Base-by-base conservation (phyloP, 169 alveolate species). In the Plasmodium relictum region DNA sequence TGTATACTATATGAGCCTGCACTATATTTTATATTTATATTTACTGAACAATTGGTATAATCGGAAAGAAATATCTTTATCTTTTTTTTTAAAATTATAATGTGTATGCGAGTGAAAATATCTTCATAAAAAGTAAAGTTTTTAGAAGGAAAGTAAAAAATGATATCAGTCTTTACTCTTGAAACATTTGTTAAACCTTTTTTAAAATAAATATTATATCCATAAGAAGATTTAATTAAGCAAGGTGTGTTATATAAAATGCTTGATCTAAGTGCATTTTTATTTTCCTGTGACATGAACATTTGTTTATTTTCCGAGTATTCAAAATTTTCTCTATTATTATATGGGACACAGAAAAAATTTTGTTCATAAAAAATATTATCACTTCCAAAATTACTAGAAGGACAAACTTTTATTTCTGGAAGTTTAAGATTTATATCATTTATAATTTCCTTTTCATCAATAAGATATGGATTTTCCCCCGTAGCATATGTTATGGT, bases 181-280 rank as follows among this genome's bases (percentile, higher is more conserved):
- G 76, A 63, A 63, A 44, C 54, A 22, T 76, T 69, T 63, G 89
- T 76, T 83, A 83, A 48, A 54, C 85, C 91, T 58, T 37, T 83
- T 68, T 83, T 83, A 54, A 83, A 83, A 83, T 68, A 83, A 37
- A 83, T 39, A 68, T 83, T 83, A 59, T 83, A 83, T 44, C 91
- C 91, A 24, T 83, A 66, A n/a, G 91, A 83, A 37, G 85, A 68
- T 68, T 83, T 83, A 83, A 83, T 83, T 63, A 83, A 83, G 45
- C 91, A 83, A 42, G 91, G 91, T 48, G 39, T 83, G 12, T 59
- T 83, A 83, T 62, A 83, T 39, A 83, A 45, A 50, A 83, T 71
- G 37, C 12, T 66, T 41, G 52, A 59, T 56, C 45, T 83, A 22
- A 68, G 26, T 54, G 42, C 22, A 41, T 83, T 39, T 62, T 66